These are phyloP conservation scores for Venturia carpophila DNA, from an alignment of 2,329 filamentous ascomycete genomes.

Conservation along the genomic window DNA sequence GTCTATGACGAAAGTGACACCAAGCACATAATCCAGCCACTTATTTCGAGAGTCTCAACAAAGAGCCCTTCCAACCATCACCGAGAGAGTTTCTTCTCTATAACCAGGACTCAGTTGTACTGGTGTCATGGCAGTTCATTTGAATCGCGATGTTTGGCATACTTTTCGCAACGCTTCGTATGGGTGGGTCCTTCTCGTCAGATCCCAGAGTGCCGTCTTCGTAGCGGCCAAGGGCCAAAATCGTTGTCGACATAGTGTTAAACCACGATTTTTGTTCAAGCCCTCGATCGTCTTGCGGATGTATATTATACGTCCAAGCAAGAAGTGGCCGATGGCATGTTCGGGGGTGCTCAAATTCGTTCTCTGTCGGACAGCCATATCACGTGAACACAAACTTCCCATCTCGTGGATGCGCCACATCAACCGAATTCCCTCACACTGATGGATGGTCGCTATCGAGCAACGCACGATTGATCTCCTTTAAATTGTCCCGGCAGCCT, in stretches of 20 bases:
- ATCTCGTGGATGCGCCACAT: no score
- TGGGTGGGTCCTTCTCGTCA: not conserved
- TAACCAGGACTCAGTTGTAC: no score
- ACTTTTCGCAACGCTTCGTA: no score
- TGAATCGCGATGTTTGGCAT: not conserved
- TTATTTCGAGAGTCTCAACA: not conserved
- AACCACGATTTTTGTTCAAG: not conserved
- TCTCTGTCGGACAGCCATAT: not conserved
- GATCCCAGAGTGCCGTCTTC: not conserved
- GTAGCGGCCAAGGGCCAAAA: not conserved
- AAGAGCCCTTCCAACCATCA: no score
- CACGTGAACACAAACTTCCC: no score
- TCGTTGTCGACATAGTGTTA: not conserved
- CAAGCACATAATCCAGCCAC: not conserved
- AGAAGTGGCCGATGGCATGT: not conserved
- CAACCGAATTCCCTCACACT: not conserved
- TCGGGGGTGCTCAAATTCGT: not conserved
- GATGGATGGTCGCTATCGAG: not conserved
- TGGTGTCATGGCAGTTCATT: not conserved
- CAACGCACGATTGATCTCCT: conserved; percentile 1
- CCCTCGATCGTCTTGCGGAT: not conserved
- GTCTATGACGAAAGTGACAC: no score
- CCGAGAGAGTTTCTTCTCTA: no score
- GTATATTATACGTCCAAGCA: no score
- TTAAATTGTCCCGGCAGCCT: conserved; percentile 10